Evolutionary conservation across 129 eudicot species (phyloP).

Genomic region (Scalesia atractyloides): DNA sequence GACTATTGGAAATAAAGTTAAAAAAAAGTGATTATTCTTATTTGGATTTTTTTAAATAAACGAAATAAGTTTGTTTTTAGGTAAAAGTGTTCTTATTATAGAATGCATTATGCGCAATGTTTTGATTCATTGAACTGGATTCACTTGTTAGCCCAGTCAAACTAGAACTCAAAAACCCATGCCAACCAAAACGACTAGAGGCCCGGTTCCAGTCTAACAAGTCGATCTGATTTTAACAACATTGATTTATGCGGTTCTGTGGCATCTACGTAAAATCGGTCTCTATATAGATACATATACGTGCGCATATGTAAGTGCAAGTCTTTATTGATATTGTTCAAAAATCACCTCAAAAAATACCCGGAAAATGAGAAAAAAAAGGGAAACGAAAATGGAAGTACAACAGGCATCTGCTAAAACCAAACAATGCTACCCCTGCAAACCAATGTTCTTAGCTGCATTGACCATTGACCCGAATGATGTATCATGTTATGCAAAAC

Average conservation of each 20-base stretch:
- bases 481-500: constrained; percentile 8
- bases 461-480: constrained; percentile 11
- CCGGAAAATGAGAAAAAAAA: constrained; percentile 10
- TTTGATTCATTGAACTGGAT: too few species aligned
- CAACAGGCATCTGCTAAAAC: constrained; percentile 24
- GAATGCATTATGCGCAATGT: too few species aligned
- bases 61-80: too few species aligned
- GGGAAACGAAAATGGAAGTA: constrained; percentile 5
- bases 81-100: too few species aligned
- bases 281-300: background rate
- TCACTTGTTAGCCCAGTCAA: too few species aligned
- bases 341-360: constrained; percentile 17
- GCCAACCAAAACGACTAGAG: too few species aligned
- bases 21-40: background rate
- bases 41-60: background rate
- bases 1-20: background rate
- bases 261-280: too few species aligned
- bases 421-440: constrained; percentile 24
- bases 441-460: constrained; percentile 30
- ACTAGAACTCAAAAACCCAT: too few species aligned
- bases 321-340: constrained; percentile 32
- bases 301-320: background rate
- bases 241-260: too few species aligned
- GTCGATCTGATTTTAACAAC: too few species aligned
- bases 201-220: too few species aligned